Conservation (phyloP, 805 yeast genomes). For the Candida oleophila region DNA sequence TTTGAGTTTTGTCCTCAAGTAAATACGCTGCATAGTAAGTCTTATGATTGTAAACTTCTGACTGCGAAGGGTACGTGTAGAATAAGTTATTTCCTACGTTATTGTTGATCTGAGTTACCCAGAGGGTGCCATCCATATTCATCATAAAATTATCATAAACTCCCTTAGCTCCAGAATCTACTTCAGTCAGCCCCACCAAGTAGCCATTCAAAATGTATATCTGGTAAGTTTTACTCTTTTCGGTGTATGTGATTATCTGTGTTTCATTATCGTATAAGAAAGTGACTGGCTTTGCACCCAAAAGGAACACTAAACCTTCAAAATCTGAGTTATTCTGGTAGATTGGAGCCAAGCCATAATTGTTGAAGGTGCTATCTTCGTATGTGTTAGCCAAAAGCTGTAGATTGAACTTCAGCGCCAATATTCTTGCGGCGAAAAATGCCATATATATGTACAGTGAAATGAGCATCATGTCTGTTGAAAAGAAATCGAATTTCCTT, state of each 20-base stretch:
- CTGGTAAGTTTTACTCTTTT: background rate
- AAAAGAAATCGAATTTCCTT: no score
- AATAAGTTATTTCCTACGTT: background rate
- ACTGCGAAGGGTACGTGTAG: background rate
- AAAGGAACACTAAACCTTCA: background rate
- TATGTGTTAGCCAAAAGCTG: background rate
- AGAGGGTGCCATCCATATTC: slow-evolving; percentile 1
- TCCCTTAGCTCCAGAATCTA: background rate
- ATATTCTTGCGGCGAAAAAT: background rate
- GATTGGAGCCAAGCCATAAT: background rate
- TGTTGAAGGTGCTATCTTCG: background rate
- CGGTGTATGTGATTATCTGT: background rate
- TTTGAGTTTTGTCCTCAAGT: background rate
- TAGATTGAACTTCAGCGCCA: background rate
- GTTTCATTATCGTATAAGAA: slow-evolving; percentile 1
- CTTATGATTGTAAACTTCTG: background rate
- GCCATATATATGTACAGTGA: background rate
- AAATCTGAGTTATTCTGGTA: background rate
- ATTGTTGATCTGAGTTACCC: slow-evolving; percentile 1
- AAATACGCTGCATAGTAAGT: background rate
- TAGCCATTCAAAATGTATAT: background rate
- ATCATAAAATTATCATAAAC: background rate
- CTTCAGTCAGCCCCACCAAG: slow-evolving; percentile 1
- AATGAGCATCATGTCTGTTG: background rate
- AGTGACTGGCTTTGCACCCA: background rate